Conservation (phyloP, 345 rosid species). For the Excoecaria cochinchinensis region DNA sequence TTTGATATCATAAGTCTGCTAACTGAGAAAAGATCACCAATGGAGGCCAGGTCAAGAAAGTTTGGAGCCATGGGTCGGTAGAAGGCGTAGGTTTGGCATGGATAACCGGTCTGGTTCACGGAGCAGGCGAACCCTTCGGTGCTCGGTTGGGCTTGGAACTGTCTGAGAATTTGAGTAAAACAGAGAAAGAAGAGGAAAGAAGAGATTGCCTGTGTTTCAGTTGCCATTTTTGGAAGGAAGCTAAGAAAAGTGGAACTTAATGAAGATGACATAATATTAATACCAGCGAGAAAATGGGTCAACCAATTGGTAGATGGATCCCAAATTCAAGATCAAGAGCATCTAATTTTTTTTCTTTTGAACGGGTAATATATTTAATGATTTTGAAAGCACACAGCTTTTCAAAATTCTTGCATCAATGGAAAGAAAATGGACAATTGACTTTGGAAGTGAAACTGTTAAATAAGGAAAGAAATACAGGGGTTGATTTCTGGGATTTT, state of each 20-base stretch:
- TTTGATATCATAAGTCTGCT: slow-evolving; percentile 59
- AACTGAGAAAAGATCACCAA: slow-evolving; percentile 59
- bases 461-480: no score
- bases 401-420: no score
- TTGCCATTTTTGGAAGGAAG: slow-evolving; percentile 15
- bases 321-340: no score
- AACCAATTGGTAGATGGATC: background rate
- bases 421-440: background rate
- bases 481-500: no score
- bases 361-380: no score
- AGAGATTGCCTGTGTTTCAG: slow-evolving; percentile 18
- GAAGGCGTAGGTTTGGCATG: slow-evolving; percentile 60
- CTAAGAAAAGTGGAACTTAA: background rate
- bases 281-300: background rate
- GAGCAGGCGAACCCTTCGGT: slow-evolving; percentile 45
- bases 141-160: slow-evolving; percentile 40
- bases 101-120: slow-evolving; percentile 37
- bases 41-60: slow-evolving; percentile 53
- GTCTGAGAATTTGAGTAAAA: slow-evolving; percentile 8
- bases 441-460: background rate
- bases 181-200: slow-evolving; percentile 29
- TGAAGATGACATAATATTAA: no score
- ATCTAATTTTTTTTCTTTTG: no score
- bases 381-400: no score
- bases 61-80: slow-evolving; percentile 46